Base-by-base conservation (phyloP, 441 rosid genomes). In the Geranium incanum region DNA sequence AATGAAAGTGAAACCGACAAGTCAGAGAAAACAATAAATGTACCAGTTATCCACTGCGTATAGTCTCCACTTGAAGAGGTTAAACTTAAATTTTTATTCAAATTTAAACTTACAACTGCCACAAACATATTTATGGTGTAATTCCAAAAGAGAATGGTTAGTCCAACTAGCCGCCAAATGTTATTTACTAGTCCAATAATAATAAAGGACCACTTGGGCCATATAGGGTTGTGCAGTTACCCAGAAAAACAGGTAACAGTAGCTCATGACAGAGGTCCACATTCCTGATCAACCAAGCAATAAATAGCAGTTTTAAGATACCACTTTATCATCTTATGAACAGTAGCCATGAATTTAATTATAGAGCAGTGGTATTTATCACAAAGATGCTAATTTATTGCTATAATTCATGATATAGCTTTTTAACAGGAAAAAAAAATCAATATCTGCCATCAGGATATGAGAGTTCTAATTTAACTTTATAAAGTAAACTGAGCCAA, bases 181-280 rank as follows among this genome's bases (percentile, higher is more conserved):
- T 50, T n/a, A 50, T 50, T 50, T 13, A 11, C 16, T 50, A 50
- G 59, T 50, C 15, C 59, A 39, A 39, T 39, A 39, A 39, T 39
- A 13, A 50, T 50, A 50, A 50, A 28, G 33, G 33, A 28, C 33
- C 33, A 28, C 33, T 28, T 28, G 59, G 18, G 59, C 4, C 59
- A 39, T n/a, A 50, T 13, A n/a, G 59, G n/a, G 59, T 7, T 50
- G 59, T 50, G 15, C n/a, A 12, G 59, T 50, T 50, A 50, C 59
- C 59, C 59, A 15, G n/a, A 50, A 50, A 50, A 13, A 50, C 59
- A 50, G 59, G 59, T 50, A 50, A 50, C 59, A 50, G 16, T 50
- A 50, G 18, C 59, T 50, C 15, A 50, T 50, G 59, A 50, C 59
- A 50, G 59, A 50, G 59, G 59, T 50, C 59, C 59, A 13, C 59